Conservation (phyloP, 2,329 filamentous ascomycete genomes). For the Hypomyces rosellus region DNA sequence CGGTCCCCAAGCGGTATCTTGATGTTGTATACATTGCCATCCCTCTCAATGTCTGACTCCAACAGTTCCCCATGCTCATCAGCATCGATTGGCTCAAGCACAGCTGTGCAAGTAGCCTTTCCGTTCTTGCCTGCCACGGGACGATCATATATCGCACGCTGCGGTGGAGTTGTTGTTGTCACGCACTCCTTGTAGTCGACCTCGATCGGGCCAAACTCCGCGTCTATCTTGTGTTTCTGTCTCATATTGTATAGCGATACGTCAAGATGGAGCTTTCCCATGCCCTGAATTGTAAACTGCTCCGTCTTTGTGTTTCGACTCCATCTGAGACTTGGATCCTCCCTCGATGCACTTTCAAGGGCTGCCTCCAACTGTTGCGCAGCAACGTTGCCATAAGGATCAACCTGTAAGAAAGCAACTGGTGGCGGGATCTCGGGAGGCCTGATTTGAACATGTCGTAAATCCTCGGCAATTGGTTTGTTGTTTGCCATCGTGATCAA, state of each 20-base stretch:
- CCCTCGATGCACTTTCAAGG: constrained; percentile 71
- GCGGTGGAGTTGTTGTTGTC: constrained; percentile 47
- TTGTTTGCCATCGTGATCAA: constrained; percentile 64
- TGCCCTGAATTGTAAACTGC: constrained; percentile 87
- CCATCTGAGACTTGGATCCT: constrained; percentile 88
- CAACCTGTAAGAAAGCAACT: constrained; percentile 93
- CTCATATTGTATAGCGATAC: constrained; percentile 84
- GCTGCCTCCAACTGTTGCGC: constrained; percentile 74
- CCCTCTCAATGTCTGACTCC: constrained; percentile 44
- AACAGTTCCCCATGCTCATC: constrained; percentile 31
- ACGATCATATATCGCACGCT: constrained; percentile 65
- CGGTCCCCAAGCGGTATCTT: constrained; percentile 44
- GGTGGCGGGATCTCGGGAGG: constrained; percentile 87
- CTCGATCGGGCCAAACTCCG: constrained; percentile 83
- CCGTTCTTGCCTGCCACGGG: constrained; percentile 74
- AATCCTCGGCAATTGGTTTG: constrained; percentile 57
- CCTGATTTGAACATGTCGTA: constrained; percentile 73
- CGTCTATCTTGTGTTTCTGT: constrained; percentile 80
- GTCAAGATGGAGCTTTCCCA: constrained; percentile 94
- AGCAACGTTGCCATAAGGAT: constrained; percentile 69
- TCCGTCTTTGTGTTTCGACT: constrained; percentile 82
- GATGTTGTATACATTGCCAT: constrained; percentile 64
- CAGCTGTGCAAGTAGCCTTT: constrained; percentile 67
- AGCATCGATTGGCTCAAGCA: constrained; percentile 54
- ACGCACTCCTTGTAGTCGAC: constrained; percentile 91